Base-by-base conservation (phyloP, 192 early-diverging fungal genomes). In the Thamnidium elegans region DNA sequence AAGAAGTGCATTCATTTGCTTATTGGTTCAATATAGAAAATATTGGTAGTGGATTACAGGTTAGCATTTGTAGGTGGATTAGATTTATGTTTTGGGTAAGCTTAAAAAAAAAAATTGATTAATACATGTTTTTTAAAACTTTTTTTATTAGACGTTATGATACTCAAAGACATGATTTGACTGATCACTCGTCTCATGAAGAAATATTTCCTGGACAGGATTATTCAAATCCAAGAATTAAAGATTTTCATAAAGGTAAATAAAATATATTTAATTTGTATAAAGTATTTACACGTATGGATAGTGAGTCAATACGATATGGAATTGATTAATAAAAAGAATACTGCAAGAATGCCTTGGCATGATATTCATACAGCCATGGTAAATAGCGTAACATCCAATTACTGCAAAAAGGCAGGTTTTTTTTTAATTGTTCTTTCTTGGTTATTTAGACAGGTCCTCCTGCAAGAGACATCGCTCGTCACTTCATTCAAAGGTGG, bases 401-500 rank as follows among this genome's bases (percentile, higher is more conserved):
- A n/a, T n/a, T n/a, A n/a, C n/a, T n/a, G n/a, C n/a, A n/a, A n/a
- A n/a, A n/a, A n/a, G n/a, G n/a, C n/a, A n/a, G n/a, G n/a, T n/a
- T n/a, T n/a, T n/a, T n/a, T n/a, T n/a, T n/a, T n/a, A n/a, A n/a
- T n/a, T n/a, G n/a, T n/a, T n/a, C n/a, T n/a, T n/a, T n/a, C n/a
- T 9, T 14, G 6, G 4, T 13, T 13, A 26, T 7, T 15, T 30
- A 79, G 71, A 75, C 89, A 21, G 93, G 92, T 3, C 82, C 84
- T 63, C 80, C 89, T 1, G 91, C 89, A 31, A 86, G 86, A 31
- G 93, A 95, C 55, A 81, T 94, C 50, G 89, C 91, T 6, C 84
- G 90, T 36, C 93, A 95, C 68, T 95, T 95, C 69, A 89, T 94
- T 52, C 86, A 93, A 76, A 83, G 93, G n/a, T 95, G 93, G 93